phyloP scores from a whole-genome alignment of 495 filamentous ascomycete genomes.

The Xylaria telfairii region DNA sequence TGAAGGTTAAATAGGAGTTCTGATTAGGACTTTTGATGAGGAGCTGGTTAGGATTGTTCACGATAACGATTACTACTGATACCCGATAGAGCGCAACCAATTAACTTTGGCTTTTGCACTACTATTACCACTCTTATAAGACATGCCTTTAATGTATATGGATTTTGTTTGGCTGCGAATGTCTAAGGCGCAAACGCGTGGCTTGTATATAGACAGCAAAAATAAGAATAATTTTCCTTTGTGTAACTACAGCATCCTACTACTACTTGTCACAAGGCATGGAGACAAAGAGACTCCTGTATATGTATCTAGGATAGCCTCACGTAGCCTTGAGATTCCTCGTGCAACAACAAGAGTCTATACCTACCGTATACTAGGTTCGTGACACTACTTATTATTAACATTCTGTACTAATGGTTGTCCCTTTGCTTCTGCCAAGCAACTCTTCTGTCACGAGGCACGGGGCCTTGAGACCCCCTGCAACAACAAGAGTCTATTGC shows the following conservation, averaged over 20 bases:
- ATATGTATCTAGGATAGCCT: too few relatives aligned
- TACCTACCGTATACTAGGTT: too few relatives aligned
- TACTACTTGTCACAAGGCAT: too few relatives aligned
- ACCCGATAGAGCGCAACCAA: constrained; percentile 21
- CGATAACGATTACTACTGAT: constrained; percentile 26
- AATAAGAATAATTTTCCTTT: neutral
- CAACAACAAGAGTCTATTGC: too few relatives aligned
- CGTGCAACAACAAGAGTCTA: too few relatives aligned
- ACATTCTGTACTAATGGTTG: too few relatives aligned
- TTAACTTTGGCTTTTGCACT: constrained; percentile 12
- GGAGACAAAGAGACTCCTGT: too few relatives aligned
- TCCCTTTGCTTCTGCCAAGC: too few relatives aligned
- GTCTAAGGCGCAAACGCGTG: neutral
- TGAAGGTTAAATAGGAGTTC: constrained; percentile 18
- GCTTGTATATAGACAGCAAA: neutral
- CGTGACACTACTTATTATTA: too few relatives aligned
- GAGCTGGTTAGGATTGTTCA: neutral
- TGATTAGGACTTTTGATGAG: neutral
- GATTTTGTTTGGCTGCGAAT: neutral
- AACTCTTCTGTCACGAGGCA: too few relatives aligned
- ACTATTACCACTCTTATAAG: neutral
- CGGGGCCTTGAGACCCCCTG: too few relatives aligned
- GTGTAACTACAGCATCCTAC: neutral
- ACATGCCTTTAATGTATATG: constrained; percentile 9
- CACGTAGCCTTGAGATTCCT: too few relatives aligned